These are phyloP conservation scores for Cubamyces lactineus DNA, from an alignment of 768 basidiomycete species.

Conservation along the genomic window DNA sequence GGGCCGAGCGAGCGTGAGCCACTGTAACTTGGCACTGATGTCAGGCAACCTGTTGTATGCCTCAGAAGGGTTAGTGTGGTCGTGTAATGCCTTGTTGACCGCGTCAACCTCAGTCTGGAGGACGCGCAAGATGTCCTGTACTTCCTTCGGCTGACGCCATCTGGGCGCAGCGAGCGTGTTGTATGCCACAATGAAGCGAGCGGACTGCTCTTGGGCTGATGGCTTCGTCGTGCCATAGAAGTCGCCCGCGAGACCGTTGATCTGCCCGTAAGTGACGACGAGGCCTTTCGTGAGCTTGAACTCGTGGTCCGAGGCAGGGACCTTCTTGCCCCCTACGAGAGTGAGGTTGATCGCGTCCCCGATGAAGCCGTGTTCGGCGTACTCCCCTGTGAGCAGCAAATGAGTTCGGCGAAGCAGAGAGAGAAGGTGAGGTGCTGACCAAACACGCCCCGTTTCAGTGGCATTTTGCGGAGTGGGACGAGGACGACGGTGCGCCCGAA, in stretches of 20 bases:
- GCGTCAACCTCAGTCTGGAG: slow-evolving; percentile 21
- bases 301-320: slow-evolving; percentile 15
- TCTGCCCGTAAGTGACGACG: slow-evolving; percentile 25
- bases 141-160: slow-evolving; percentile 20
- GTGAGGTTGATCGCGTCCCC: slow-evolving; percentile 24
- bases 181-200: slow-evolving; percentile 21
- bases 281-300: slow-evolving; percentile 21
- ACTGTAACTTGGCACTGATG: slow-evolving; percentile 6
- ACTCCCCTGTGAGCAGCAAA: slow-evolving; percentile 1
- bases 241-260: slow-evolving; percentile 26
- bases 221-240: slow-evolving; percentile 23
- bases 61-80: slow-evolving; percentile 17
- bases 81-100: slow-evolving; percentile 16
- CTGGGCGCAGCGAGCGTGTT: slow-evolving; percentile 16
- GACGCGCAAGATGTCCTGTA: slow-evolving; percentile 17
- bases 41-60: slow-evolving; percentile 22
- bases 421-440: too few relatives aligned
- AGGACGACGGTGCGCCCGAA: too few relatives aligned
- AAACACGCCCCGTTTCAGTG: too few relatives aligned
- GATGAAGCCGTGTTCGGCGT: slow-evolving; percentile 20
- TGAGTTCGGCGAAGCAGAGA: too few relatives aligned
- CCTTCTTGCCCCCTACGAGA: slow-evolving; percentile 9
- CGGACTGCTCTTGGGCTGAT: slow-evolving; percentile 21
- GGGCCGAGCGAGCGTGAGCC: slow-evolving; percentile 8
- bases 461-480: too few relatives aligned